phyloP scores from a whole-genome alignment of 495 filamentous ascomycete genomes.

The Glutinoglossum americanum region DNA sequence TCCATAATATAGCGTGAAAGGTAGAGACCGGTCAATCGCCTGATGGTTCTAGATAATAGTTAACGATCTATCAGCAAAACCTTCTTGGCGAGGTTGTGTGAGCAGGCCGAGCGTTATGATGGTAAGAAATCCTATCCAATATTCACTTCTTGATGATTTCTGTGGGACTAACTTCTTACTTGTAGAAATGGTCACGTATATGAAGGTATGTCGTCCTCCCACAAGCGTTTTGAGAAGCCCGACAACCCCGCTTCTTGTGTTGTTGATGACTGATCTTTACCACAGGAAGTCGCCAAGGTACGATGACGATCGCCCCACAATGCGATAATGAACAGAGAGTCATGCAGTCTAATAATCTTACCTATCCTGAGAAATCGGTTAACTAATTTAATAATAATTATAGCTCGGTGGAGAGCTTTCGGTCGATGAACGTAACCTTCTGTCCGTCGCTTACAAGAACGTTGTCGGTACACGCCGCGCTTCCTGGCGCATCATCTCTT shows the following conservation, averaged over 20 bases:
- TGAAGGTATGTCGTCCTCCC: conserved; percentile 52
- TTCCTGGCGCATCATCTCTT: conserved; percentile 98
- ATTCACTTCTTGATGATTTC: background rate
- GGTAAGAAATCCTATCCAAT: conserved; percentile 29
- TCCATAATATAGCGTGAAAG: conserved; percentile 48
- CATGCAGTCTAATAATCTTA: background rate
- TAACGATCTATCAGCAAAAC: conserved; percentile 64
- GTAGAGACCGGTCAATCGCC: conserved; percentile 25
- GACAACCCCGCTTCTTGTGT: background rate
- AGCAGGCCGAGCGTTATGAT: conserved; percentile 99
- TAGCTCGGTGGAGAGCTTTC: conserved; percentile 85
- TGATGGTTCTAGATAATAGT: conserved; percentile 14
- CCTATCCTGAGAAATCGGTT: background rate
- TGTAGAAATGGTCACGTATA: conserved; percentile 94
- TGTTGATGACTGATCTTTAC: conserved; percentile 9
- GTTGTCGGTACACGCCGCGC: conserved; percentile 96
- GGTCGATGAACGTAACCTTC: conserved; percentile 97
- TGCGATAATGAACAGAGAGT: background rate
- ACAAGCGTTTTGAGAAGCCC: background rate
- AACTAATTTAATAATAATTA: conserved; percentile 1
- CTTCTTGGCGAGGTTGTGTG: conserved; percentile 97
- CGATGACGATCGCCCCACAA: conserved; percentile 9
- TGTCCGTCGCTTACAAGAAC: conserved; percentile 99
- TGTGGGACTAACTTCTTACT: conserved; percentile 12
- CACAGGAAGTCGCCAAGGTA: conserved; percentile 91